Conservation (phyloP, 305 asterid species). For the Fraxinus greggii region DNA sequence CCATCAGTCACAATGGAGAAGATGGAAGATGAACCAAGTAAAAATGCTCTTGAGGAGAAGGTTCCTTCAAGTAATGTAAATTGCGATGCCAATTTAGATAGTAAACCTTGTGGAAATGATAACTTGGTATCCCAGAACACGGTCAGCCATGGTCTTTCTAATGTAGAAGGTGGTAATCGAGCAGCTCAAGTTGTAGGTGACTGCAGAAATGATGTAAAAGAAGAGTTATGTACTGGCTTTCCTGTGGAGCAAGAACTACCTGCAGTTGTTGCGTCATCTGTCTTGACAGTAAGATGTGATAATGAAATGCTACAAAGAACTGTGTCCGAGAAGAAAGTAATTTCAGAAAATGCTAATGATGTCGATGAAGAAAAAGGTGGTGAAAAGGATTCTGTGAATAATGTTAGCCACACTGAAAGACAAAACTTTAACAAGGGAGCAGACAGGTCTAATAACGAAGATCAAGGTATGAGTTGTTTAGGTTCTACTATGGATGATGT, state of each 20-base stretch:
- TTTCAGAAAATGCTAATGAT: conserved; percentile 17
- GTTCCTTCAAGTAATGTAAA: conserved; percentile 7
- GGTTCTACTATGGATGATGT: conserved; percentile 12
- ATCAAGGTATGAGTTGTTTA: conserved; percentile 11
- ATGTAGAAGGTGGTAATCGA: conserved; percentile 28
- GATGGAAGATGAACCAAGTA: conserved; percentile 30
- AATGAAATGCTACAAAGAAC: conserved; percentile 22
- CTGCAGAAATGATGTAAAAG: conserved; percentile 26
- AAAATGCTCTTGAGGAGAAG: conserved; percentile 32
- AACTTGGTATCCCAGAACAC: conserved; percentile 23
- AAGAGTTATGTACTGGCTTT: conserved; percentile 17
- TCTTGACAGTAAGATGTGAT: conserved; percentile 17
- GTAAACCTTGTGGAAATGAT: conserved; percentile 22
- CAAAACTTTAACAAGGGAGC: conserved; percentile 9
- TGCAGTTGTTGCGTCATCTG: conserved; percentile 3
- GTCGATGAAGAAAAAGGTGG: conserved; percentile 16
- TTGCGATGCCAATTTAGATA: conserved; percentile 25
- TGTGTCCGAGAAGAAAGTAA: conserved; percentile 19
- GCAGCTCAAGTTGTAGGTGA: conserved; percentile 31
- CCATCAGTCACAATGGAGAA: conserved; percentile 26
- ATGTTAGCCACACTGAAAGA: conserved; percentile 23
- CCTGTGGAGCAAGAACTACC: conserved; percentile 22
- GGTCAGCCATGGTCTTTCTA: conserved; percentile 21
- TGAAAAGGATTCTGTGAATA: conserved; percentile 4
- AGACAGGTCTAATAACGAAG: conserved; percentile 8